Base-by-base conservation (phyloP, 106 monocot species). In the Dendrobium huoshanense region DNA sequence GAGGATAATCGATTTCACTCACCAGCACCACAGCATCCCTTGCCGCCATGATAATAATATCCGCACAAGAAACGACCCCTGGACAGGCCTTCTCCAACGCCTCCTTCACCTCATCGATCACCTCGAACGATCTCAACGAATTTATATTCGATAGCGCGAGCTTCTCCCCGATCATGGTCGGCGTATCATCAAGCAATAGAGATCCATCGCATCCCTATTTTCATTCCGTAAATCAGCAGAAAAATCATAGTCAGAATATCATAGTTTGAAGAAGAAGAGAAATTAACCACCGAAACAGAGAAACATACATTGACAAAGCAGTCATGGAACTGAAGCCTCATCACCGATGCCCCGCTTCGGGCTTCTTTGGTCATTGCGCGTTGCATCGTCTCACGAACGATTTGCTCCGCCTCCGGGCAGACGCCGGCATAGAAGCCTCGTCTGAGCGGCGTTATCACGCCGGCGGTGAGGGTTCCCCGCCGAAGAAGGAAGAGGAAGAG, bases 241-340 rank as follows among this genome's bases (percentile, higher is more conserved):
- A 37, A 70, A 33, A 4, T 9, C 19, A 19, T 5, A 73, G 11
- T 42, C 22, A 2, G 1, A 70, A 41, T 3, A 59, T 22, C 0
- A 61, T 61, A 79, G 3, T 27, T 29, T 22, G 18, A 80, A 73
- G 24, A 41, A 49, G 22, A 61, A 4, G 11, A 80, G n/a, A 19
- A 51, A 51, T 51, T 51, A 13, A 13, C 13, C 51, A 51, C 16
- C 10, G 15, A 51, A 13, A 3, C 51, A 51, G 33, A 15, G 25
- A 72, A 77, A 0, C 20, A 33, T 84, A 93, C 96, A 59, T 91
- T 93, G 37, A 96, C 93, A 44, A 95, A 92, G 83, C 95, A 95
- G 80, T 95, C 95, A 43, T 95, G 95, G 82, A 95, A 95, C 86
- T 92, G 95, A 75, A 95, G 92, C 47, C 95, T 77, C 95, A 91